Evolutionary conservation across 495 filamentous ascomycete species (phyloP).

Genomic region (Xylaria sp.): DNA sequence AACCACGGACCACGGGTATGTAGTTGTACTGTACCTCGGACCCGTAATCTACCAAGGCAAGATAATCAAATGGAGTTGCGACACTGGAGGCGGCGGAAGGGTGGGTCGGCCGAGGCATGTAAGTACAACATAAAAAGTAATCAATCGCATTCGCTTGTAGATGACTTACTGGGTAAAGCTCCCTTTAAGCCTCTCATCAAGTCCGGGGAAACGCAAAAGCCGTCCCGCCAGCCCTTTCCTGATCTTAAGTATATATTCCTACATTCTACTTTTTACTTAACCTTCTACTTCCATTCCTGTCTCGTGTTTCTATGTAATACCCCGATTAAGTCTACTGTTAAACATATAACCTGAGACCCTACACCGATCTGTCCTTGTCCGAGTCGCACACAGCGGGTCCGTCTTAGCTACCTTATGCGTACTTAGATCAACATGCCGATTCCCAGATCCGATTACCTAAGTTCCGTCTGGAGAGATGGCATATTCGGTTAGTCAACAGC

Average conservation of each 20-base stretch:
- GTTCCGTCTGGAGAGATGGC: conserved; percentile 81
- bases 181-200: conserved; percentile 3
- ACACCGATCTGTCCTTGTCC: conserved; percentile 2
- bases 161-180: conserved; percentile 2
- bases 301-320: background rate
- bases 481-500: conserved; percentile 69
- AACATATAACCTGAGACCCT: conserved; percentile 11
- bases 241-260: background rate
- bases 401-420: background rate
- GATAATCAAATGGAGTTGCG: too few species aligned
- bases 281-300: background rate
- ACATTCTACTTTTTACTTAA: too few species aligned
- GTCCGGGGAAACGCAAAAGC: background rate
- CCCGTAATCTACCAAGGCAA: too few species aligned
- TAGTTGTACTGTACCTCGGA: too few species aligned
- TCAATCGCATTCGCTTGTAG: conserved; percentile 16
- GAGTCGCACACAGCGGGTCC: conserved; percentile 19
- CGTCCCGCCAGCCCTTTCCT: background rate
- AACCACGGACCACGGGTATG: too few species aligned
- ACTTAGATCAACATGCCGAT: conserved; percentile 71
- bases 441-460: conserved; percentile 75
- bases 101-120: conserved; percentile 25
- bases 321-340: background rate
- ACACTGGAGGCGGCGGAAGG: background rate
- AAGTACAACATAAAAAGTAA: conserved; percentile 13